Percentiles rank a stretch among this genome's conserved stretches.
phyloP scores from a whole-genome alignment of 2,329 filamentous ascomycete genomes.

The Rhynchosporium graminicola region DNA sequence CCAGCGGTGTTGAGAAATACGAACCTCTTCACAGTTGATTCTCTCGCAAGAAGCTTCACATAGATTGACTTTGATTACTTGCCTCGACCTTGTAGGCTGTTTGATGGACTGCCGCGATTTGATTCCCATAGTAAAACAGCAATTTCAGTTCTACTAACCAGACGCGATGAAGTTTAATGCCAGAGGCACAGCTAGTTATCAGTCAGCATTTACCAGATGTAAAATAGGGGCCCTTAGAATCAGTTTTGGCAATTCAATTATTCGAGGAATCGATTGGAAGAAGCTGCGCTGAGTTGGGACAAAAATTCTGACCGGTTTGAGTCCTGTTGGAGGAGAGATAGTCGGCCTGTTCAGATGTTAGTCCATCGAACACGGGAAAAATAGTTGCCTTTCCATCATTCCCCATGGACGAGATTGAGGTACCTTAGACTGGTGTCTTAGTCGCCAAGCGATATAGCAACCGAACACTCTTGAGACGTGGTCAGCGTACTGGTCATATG shows the following conservation, averaged over 20 bases:
- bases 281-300: slow-evolving; percentile 16
- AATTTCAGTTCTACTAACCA: slow-evolving; percentile 66
- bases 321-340: slow-evolving; percentile 78
- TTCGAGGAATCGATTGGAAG: slow-evolving; percentile 4
- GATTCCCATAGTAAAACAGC: slow-evolving; percentile 44
- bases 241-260: background rate
- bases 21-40: slow-evolving; percentile 42
- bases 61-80: slow-evolving; percentile 24
- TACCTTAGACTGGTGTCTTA: slow-evolving; percentile 47
- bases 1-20: slow-evolving; percentile 39
- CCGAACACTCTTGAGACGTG: slow-evolving; percentile 58
- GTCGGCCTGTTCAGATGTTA: slow-evolving; percentile 47
- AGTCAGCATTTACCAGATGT: slow-evolving; percentile 24
- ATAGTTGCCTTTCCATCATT: background rate
- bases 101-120: slow-evolving; percentile 61
- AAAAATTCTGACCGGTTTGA: slow-evolving; percentile 71
- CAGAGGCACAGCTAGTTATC: slow-evolving; percentile 66
- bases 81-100: slow-evolving; percentile 29
- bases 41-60: slow-evolving; percentile 26
- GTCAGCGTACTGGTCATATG: slow-evolving; percentile 11
- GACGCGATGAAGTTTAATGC: slow-evolving; percentile 89
- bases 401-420: background rate
- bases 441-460: slow-evolving; percentile 55
- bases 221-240: background rate
- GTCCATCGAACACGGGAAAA: background rate